phyloP scores from a whole-genome alignment of 2,329 filamentous ascomycete genomes.

The Diaporthe citrichinensis region DNA sequence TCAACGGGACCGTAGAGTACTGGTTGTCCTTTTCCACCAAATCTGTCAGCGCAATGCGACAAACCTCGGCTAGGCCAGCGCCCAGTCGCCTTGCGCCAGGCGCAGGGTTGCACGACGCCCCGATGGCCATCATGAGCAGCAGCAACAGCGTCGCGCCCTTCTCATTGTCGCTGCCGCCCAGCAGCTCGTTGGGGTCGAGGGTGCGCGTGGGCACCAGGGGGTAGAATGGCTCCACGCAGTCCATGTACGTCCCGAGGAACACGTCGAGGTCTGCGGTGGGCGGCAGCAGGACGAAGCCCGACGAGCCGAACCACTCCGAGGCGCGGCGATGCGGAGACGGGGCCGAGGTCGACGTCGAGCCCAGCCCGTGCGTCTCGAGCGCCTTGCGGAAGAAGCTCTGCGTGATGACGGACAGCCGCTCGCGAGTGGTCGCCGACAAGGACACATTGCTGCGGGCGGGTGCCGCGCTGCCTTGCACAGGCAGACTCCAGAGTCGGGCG shows the following conservation, averaged over 20 bases:
- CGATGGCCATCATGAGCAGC: conserved; percentile 10
- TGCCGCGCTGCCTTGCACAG: too few relatives aligned
- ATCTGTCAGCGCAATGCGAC: conserved; percentile 4
- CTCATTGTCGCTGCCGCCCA: neutral
- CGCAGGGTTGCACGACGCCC: neutral
- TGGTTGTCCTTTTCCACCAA: conserved; percentile 8
- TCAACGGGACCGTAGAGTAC: neutral
- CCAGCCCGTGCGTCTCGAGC: neutral
- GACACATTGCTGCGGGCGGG: neutral
- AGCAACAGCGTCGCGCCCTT: neutral
- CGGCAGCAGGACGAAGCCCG: neutral
- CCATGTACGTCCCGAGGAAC: neutral
- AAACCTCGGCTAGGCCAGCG: neutral
- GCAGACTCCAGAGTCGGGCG: neutral
- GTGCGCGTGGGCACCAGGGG: neutral
- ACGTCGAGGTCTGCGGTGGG: neutral
- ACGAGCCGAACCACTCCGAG: conserved; percentile 5
- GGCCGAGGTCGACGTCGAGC: neutral
- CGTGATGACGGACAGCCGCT: neutral
- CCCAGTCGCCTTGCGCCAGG: neutral
- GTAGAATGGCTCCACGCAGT: neutral
- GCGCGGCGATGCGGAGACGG: neutral
- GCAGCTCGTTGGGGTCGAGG: neutral
- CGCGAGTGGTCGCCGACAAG: neutral
- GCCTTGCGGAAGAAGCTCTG: neutral